Evolutionary conservation across 164 flowering plant genomes (phyloP).

Genomic region (Kalanchoe fedtschenkoi): DNA sequence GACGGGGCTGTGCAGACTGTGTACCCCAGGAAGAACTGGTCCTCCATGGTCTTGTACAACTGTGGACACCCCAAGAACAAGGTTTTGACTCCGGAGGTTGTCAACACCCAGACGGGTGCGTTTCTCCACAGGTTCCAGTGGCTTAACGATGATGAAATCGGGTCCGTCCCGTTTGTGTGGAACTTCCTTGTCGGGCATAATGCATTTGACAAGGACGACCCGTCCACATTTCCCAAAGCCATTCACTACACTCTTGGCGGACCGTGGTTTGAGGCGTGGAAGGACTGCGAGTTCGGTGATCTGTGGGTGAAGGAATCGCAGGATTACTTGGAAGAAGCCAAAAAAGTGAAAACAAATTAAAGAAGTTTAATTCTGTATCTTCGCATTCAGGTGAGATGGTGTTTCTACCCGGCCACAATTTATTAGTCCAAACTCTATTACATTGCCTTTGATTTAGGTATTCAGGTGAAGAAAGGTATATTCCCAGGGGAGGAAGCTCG

Average conservation of each 20-base stretch:
- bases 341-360: slow-evolving; percentile 11
- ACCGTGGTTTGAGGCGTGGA: slow-evolving; percentile 93
- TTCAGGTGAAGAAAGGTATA: background rate
- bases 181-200: slow-evolving; percentile 96
- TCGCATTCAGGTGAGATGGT: too few relatives aligned
- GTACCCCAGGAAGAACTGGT: slow-evolving; percentile 92
- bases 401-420: background rate
- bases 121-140: slow-evolving; percentile 85
- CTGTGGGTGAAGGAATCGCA: slow-evolving; percentile 79
- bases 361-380: background rate
- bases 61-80: slow-evolving; percentile 79
- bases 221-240: slow-evolving; percentile 54
- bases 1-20: slow-evolving; percentile 88
- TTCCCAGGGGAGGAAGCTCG: background rate
- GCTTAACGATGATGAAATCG: slow-evolving; percentile 86
- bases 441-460: background rate
- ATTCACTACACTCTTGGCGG: slow-evolving; percentile 92
- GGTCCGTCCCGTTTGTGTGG: slow-evolving; percentile 80
- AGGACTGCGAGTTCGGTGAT: slow-evolving; percentile 80
- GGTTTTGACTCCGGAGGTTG: slow-evolving; percentile 61
- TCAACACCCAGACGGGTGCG: slow-evolving; percentile 70
- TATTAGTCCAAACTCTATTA: background rate
- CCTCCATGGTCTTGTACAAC: slow-evolving; percentile 70
- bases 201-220: slow-evolving; percentile 51
- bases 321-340: slow-evolving; percentile 24